Conservation (phyloP, 495 filamentous ascomycete species). For the Podospora pseudopauciseta region DNA sequence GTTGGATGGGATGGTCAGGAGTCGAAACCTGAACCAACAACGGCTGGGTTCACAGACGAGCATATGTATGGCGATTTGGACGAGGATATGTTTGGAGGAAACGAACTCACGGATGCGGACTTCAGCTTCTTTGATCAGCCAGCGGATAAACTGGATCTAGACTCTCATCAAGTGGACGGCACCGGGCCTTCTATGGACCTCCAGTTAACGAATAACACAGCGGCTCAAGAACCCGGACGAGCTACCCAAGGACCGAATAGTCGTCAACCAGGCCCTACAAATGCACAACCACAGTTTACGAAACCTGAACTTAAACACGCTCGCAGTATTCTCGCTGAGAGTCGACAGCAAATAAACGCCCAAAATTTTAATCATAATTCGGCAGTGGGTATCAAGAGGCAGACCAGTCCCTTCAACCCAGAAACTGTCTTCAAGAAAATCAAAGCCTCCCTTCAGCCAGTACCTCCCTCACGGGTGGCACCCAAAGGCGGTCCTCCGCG, state of each 20-base stretch:
- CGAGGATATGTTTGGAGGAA: slow-evolving; percentile 73
- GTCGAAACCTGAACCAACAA: slow-evolving; percentile 38
- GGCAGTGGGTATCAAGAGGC: slow-evolving; percentile 35
- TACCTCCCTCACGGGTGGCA: slow-evolving; percentile 16
- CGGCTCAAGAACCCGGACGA: slow-evolving; percentile 9
- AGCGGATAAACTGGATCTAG: slow-evolving; percentile 37
- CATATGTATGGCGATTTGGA: slow-evolving; percentile 69
- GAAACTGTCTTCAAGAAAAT: slow-evolving; percentile 53
- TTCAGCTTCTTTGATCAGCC: slow-evolving; percentile 82
- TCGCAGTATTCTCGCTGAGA: slow-evolving; percentile 40
- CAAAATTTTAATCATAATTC: slow-evolving; percentile 32
- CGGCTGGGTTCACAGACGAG: slow-evolving; percentile 43
- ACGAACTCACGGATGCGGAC: slow-evolving; percentile 82
- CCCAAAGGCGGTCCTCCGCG: slow-evolving; percentile 11
- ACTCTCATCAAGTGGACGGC: slow-evolving; percentile 25
- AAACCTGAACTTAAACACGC: slow-evolving; percentile 50
- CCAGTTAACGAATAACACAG: slow-evolving; percentile 14
- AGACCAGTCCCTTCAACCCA: slow-evolving; percentile 48
- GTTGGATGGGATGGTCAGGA: slow-evolving; percentile 38
- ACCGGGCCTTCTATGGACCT: slow-evolving; percentile 15
- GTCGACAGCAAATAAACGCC: slow-evolving; percentile 28
- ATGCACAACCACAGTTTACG: slow-evolving; percentile 37
- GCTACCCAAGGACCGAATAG: slow-evolving; percentile 1
- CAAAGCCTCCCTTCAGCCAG: slow-evolving; percentile 34
- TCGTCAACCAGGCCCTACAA: slow-evolving; percentile 5